Conservation (phyloP, 2,329 filamentous ascomycete genomes). For the Verticillium alfalfae region DNA sequence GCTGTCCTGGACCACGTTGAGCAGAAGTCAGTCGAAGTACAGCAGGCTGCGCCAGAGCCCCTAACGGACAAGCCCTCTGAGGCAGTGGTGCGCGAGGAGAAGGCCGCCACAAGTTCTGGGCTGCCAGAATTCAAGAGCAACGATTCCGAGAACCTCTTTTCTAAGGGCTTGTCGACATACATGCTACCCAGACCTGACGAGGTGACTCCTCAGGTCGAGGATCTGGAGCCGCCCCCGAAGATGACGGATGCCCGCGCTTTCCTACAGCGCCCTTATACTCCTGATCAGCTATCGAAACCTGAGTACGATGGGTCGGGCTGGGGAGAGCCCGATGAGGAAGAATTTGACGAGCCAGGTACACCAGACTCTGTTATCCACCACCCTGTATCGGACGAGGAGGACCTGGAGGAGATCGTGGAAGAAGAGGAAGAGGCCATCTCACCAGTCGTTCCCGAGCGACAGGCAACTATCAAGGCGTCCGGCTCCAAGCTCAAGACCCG, state of each 20-base stretch:
- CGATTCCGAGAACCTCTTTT: slow-evolving; percentile 30
- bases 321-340: slow-evolving; percentile 50
- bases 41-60: too few species aligned
- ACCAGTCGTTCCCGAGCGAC: slow-evolving; percentile 68
- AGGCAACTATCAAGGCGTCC: slow-evolving; percentile 84
- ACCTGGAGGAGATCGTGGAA: slow-evolving; percentile 22
- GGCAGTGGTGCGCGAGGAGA: slow-evolving; percentile 4
- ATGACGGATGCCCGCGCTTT: slow-evolving; percentile 29
- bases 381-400: slow-evolving; percentile 44
- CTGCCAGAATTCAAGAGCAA: slow-evolving; percentile 31
- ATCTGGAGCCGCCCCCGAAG: slow-evolving; percentile 18
- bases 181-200: slow-evolving; percentile 38
- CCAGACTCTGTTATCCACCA: slow-evolving; percentile 90
- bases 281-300: slow-evolving; percentile 49
- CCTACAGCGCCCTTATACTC: slow-evolving; percentile 40
- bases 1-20: background rate
- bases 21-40: slow-evolving; percentile 11
- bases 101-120: slow-evolving; percentile 3
- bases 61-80: background rate
- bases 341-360: slow-evolving; percentile 60
- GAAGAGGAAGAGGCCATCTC: slow-evolving; percentile 40
- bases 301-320: slow-evolving; percentile 61
- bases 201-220: slow-evolving; percentile 20
- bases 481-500: slow-evolving; percentile 85
- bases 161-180: slow-evolving; percentile 37